These are phyloP conservation scores for Achlya hypogyna DNA, from an alignment of 352 stramenopile species.

Conservation along the genomic window DNA sequence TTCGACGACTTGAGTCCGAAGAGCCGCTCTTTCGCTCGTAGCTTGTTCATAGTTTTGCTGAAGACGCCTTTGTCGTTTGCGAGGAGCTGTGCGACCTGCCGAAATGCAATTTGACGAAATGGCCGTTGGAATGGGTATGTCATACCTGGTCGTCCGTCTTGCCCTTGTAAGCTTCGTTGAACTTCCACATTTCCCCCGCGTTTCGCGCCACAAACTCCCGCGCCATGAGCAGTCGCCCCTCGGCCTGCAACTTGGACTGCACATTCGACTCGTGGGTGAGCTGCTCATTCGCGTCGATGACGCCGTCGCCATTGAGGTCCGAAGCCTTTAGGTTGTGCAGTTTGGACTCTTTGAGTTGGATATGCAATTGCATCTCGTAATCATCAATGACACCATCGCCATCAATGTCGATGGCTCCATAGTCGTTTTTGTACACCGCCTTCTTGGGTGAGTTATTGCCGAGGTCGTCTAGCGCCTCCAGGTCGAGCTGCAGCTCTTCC, in stretches of 20 bases:
- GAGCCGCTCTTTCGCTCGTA: slow-evolving; percentile 53
- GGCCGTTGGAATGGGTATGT: background rate
- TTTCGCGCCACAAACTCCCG: slow-evolving; percentile 51
- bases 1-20: slow-evolving; percentile 50
- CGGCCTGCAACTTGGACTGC: slow-evolving; percentile 34
- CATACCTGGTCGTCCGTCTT: slow-evolving; percentile 27
- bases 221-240: slow-evolving; percentile 47
- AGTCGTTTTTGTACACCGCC: slow-evolving; percentile 34
- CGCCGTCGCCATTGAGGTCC: slow-evolving; percentile 11
- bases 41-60: slow-evolving; percentile 40
- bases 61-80: slow-evolving; percentile 29
- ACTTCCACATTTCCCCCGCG: slow-evolving; percentile 45
- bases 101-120: background rate
- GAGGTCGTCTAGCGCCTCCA: slow-evolving; percentile 34
- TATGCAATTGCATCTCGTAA: slow-evolving; percentile 51
- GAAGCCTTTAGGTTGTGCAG: slow-evolving; percentile 11
- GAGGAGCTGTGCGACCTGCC: slow-evolving; percentile 34
- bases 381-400: slow-evolving; percentile 49
- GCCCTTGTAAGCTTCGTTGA: slow-evolving; percentile 34
- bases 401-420: slow-evolving; percentile 49
- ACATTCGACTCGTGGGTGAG: background rate
- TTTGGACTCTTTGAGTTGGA: slow-evolving; percentile 35
- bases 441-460: background rate
- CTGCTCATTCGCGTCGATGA: background rate
- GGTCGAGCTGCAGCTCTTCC: slow-evolving; percentile 21